Conservation (phyloP, 176 grass and related monocot genomes). For the Thinopyrum elongatum region DNA sequence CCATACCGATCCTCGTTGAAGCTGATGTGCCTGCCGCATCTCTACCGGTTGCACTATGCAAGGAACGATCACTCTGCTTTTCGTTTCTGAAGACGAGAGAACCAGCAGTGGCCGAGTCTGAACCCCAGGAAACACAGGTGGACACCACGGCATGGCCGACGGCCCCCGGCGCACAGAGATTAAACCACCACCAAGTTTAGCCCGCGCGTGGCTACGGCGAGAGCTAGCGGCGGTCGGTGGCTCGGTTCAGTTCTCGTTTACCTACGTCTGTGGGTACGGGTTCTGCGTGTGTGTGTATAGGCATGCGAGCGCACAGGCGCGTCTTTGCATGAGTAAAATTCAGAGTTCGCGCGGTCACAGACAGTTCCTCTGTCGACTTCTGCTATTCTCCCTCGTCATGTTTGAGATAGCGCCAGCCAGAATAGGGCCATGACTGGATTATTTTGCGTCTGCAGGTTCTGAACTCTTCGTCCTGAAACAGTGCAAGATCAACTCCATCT, state of each 20-base stretch:
- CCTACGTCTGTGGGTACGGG: not conserved
- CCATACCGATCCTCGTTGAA: not conserved
- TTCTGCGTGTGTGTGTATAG: too few species aligned
- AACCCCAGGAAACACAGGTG: not conserved
- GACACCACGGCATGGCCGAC: not conserved
- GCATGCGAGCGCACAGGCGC: too few species aligned
- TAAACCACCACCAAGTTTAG: conserved; percentile 56
- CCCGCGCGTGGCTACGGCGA: not conserved
- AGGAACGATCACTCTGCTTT: not conserved
- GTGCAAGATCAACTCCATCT: not conserved
- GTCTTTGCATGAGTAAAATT: too few species aligned
- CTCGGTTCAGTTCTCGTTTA: not conserved
- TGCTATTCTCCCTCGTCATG: not conserved
- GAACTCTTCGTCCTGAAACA: not conserved
- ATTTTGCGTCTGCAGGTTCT: not conserved
- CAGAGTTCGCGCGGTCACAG: too few species aligned
- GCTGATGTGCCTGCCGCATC: not conserved
- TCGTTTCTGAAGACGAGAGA: not conserved
- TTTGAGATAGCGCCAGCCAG: not conserved
- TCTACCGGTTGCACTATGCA: not conserved
- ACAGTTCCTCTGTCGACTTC: not conserved
- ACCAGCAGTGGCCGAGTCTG: not conserved
- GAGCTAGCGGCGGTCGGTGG: conserved; percentile 2
- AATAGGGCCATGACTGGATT: not conserved
- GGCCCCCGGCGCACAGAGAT: conserved; percentile 30